Evolutionary conservation across 768 basidiomycete species (phyloP), one percentile per base, ranked within the genome.

Genomic region (Tricholomella constricta): DNA sequence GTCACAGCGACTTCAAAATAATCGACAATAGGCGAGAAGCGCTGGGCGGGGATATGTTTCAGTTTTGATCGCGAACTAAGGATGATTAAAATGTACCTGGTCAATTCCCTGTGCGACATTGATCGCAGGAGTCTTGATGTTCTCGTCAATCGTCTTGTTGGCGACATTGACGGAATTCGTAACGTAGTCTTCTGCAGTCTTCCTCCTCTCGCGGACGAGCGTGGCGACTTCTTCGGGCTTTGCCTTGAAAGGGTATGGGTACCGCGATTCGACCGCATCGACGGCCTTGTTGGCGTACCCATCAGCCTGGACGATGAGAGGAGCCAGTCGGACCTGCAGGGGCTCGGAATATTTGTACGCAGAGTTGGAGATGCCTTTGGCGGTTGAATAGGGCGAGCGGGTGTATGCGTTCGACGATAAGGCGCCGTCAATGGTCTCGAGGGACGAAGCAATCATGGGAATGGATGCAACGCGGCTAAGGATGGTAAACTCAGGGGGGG

Each of bases 191-290:
- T 80, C 76, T 37, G 82, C 80, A 62, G 67, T 78, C 56, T 87
- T 78, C 43, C 76, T 79, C 52, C 75, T 73, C 53, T 82, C 76
- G 59, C 79, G 82, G 34, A 90, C 76, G 54, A 80, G 82, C 10
- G 72, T 76, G 26, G 75, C 75, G 19, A 93, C 80, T 2, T 91
- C 89, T 61, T 87, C 86, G 3, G 89, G 85, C 62, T 83, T 82
- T 15, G 81, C 81, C 54, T 82, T 76, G 78, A 91, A 93, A 4
- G 89, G 82, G 64, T 85, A 86, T 11, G 90, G 91, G 65, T 84
- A 90, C 47, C 81, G 81, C 48, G 79, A 75, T 73, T 91, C 78
- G 48, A 91, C 86, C 17, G 68, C 83, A 64, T 92, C 89, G 34
- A 90, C 77, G 25, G 83, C 86, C 73, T 81, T 85, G 78, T 89